These are phyloP conservation scores for Chloromonas sp. DNA, from an alignment of 163 green algal species.

Conservation along the genomic window DNA sequence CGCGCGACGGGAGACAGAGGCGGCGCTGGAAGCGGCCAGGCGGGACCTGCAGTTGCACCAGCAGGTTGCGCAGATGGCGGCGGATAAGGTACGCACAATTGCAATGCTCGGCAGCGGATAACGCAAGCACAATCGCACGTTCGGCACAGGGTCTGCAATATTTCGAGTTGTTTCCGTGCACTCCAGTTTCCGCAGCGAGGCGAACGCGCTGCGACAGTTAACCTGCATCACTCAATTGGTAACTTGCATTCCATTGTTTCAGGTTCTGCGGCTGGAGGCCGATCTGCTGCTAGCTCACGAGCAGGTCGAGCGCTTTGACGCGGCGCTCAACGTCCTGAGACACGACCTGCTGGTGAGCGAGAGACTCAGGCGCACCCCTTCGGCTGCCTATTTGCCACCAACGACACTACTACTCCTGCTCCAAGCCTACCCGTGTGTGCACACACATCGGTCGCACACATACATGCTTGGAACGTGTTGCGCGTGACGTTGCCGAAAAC, in stretches of 20 bases:
- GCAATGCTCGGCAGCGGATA: no score
- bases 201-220: no score
- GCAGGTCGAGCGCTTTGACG: neutral
- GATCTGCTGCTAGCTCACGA: neutral
- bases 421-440: neutral
- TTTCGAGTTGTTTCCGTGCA: no score
- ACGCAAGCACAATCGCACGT: no score
- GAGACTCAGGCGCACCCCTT: no score
- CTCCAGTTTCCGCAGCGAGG: no score
- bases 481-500: neutral
- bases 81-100: neutral
- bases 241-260: neutral
- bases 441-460: neutral
- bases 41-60: neutral
- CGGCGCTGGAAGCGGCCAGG: no score
- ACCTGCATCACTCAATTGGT: no score
- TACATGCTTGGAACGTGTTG: neutral
- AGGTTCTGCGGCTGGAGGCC: neutral
- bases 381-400: no score
- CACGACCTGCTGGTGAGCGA: neutral
- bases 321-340: neutral
- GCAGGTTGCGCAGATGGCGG: neutral
- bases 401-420: neutral
- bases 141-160: no score
- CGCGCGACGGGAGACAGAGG: no score